Evolutionary conservation across 2,329 filamentous ascomycete genomes (phyloP).

Genomic region (Claviceps spartinae): DNA sequence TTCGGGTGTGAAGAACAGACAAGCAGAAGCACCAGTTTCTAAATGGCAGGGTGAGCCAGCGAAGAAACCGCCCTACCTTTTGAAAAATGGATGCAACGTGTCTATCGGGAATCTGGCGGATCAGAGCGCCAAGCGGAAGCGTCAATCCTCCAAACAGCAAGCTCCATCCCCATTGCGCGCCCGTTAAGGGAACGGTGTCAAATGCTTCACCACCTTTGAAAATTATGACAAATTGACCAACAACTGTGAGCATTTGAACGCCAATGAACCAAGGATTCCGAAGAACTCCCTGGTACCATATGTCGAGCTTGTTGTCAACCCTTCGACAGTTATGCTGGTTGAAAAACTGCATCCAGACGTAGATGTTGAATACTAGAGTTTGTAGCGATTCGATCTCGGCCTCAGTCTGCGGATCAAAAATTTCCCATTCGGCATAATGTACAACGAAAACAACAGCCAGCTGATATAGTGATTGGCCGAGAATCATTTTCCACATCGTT

Average conservation of each 20-base stretch:
- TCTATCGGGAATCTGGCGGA: constrained; percentile 27
- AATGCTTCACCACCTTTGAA: constrained; percentile 58
- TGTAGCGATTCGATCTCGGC: constrained; percentile 25
- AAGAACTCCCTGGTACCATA: constrained; percentile 59
- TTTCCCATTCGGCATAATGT: constrained; percentile 44
- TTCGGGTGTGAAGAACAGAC: constrained; percentile 11
- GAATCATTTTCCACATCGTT: constrained; percentile 84
- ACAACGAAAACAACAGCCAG: constrained; percentile 45
- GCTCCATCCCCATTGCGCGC: constrained; percentile 55
- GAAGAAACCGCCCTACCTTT: constrained; percentile 9
- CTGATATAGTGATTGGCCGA: constrained; percentile 68
- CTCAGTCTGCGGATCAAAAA: constrained; percentile 38
- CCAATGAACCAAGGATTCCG: constrained; percentile 65
- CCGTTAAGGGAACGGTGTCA: constrained; percentile 45
- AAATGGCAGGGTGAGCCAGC: constrained; percentile 11
- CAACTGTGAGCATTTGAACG: constrained; percentile 53
- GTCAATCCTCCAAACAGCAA: constrained; percentile 54
- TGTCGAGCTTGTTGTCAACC: constrained; percentile 71
- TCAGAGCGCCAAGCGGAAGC: constrained; percentile 42
- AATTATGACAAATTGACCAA: constrained; percentile 58
- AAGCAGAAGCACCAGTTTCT: constrained; percentile 10
- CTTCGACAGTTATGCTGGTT: constrained; percentile 70
- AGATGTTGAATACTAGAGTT: constrained; percentile 72
- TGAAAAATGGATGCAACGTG: constrained; percentile 18
- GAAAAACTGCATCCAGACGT: constrained; percentile 85